Evolutionary conservation across 192 early-diverging fungal genomes (phyloP).

Genomic region (Gamsiella multidivaricata): DNA sequence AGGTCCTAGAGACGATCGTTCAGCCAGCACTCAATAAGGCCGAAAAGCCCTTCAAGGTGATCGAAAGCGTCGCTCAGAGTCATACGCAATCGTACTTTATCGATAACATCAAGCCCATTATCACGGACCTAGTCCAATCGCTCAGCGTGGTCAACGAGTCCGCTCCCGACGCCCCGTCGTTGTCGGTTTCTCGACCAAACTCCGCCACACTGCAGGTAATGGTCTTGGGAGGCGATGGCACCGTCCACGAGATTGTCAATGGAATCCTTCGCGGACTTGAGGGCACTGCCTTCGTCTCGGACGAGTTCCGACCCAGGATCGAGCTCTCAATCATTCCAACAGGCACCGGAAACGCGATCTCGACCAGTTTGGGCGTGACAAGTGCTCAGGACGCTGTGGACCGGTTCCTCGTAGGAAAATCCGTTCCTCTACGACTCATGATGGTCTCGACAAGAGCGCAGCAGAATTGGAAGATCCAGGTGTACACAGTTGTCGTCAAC

Average conservation of each 20-base stretch:
- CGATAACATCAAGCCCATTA: slow-evolving; percentile 40
- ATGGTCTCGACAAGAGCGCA: slow-evolving; percentile 40
- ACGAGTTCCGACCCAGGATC: slow-evolving; percentile 22
- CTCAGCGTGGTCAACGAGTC: slow-evolving; percentile 10
- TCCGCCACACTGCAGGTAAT: slow-evolving; percentile 49
- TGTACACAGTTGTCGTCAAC: slow-evolving; percentile 58
- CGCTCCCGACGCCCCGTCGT: not conserved
- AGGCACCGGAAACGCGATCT: slow-evolving; percentile 63
- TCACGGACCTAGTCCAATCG: slow-evolving; percentile 47
- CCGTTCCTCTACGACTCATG: slow-evolving; percentile 42
- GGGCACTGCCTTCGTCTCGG: slow-evolving; percentile 15
- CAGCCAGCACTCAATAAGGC: slow-evolving; percentile 52
- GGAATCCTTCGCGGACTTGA: slow-evolving; percentile 51
- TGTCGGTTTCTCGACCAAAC: slow-evolving; percentile 16
- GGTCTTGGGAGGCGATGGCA: slow-evolving; percentile 63
- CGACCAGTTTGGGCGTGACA: slow-evolving; percentile 53
- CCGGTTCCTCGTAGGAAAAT: slow-evolving; percentile 44
- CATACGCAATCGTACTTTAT: slow-evolving; percentile 36
- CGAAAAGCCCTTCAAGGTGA: slow-evolving; percentile 23
- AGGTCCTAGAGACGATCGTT: slow-evolving; percentile 44
- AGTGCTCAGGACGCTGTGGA: slow-evolving; percentile 49
- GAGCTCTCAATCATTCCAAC: slow-evolving; percentile 58
- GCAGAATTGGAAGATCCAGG: slow-evolving; percentile 25
- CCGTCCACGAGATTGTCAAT: slow-evolving; percentile 63
- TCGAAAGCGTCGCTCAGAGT: slow-evolving; percentile 23